Base-by-base conservation (phyloP, 208 protist genomes). In the Novymonas esmeraldas region DNA sequence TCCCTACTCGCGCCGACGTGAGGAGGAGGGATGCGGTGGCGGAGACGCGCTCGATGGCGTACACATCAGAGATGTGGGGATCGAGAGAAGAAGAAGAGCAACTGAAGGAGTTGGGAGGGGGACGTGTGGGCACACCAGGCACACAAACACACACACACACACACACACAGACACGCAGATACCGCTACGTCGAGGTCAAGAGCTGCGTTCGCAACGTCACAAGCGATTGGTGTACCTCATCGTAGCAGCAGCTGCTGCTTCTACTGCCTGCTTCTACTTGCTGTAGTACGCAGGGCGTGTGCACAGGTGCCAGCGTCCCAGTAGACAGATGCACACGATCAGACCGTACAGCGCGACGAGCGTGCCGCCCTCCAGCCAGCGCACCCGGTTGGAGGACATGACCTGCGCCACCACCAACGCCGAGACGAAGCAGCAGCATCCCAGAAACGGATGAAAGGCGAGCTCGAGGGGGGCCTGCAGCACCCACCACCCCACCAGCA, bases 301-400 rank as follows among this genome's bases (percentile, higher is more conserved):
- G 51, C 74, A 87, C 38, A 80, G 64, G 39, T 82, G 64, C 78
- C 76, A 80, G 5, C 59, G 75, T 10, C 79, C 82, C 6, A 84
- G 60, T 34, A 79, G 52, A 34, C 81, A 84, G 26, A 73, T 71
- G 26, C 63, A 78, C 34, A 62, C 76, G 4, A 82, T 33, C 0
- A 96, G 72, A 1, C 56, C 33, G 62, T 96, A 96, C 4, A 84
- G 57, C 29, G 68, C 64, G 22, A 93, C 24, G 42, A 96, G 78
- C 65, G 88, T 84, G 20, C 56, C 57, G 11, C 91, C 91, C 50
- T 89, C 84, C 33, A 96, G 64, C 65, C 81, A 89, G 44, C 79
- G 87, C 39, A 78, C 78, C 16, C 79, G 69, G 34, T 77, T 86
- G 28, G 76, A 72, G 24, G 70, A 24, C 33, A 90, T 67, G 11